phyloP scores from a whole-genome alignment of 2,329 filamentous ascomycete species.

The Pochonia chlamydosporia region DNA sequence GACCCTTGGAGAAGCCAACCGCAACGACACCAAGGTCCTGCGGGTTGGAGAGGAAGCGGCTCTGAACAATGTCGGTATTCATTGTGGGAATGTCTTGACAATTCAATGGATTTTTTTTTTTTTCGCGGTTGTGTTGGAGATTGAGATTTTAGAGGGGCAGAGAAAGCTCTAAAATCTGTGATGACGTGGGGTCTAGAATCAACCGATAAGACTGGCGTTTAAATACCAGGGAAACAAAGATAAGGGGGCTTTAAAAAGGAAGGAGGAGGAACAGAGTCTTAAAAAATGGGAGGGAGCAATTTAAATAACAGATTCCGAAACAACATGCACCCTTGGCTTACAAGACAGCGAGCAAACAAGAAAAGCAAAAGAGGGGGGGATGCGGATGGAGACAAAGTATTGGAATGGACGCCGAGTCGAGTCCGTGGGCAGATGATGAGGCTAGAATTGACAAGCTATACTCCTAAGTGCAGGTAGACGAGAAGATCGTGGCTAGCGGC shows the following conservation, averaged over 20 bases:
- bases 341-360: background rate
- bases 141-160: slow-evolving; percentile 1
- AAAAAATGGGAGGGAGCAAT: slow-evolving; percentile 3
- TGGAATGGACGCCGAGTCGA: slow-evolving; percentile 1
- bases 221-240: background rate
- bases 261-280: too few relatives aligned
- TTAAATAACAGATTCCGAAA: slow-evolving; percentile 1
- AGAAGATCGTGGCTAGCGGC: slow-evolving; percentile 7
- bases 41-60: slow-evolving; percentile 73
- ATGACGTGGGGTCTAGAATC: background rate
- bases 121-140: background rate
- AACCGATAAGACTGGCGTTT: background rate
- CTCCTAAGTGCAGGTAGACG: slow-evolving; percentile 17
- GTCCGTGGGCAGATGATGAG: slow-evolving; percentile 4
- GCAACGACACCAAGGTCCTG: slow-evolving; percentile 86
- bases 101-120: slow-evolving; percentile 5
- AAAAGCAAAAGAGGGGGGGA: background rate
- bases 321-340: background rate
- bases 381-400: background rate
- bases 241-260: too few relatives aligned
- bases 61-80: slow-evolving; percentile 49
- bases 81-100: slow-evolving; percentile 25
- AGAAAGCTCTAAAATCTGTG: background rate
- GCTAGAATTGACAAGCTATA: slow-evolving; percentile 11
- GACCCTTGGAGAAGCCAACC: slow-evolving; percentile 93